Evolutionary conservation across 306 rosid species (phyloP), one percentile per base, ranked within the genome.

Genomic region (Sicyos baderoa): DNA sequence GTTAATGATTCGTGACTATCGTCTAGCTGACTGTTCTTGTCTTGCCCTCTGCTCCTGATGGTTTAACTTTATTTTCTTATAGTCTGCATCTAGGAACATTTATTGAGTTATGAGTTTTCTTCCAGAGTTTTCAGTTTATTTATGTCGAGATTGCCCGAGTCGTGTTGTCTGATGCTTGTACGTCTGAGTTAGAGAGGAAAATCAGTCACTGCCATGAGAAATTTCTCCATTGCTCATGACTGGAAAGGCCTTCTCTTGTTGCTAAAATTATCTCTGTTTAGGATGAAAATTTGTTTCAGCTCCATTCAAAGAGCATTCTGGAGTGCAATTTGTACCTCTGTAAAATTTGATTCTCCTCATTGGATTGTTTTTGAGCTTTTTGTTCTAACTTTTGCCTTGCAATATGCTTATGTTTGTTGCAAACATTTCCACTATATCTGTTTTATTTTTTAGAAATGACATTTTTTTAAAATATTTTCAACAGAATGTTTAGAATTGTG

Each of bases 81-180:
- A 19, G 70, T 64, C 21, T 64, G 70, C 70, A 63, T 63, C 70
- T 64, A 44, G 70, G 53, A 64, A 12, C 35, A 42, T 64, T 42
- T 22, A 64, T 44, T 42, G 69, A 44, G 70, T 64, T 14, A 5
- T 44, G 70, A 44, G 53, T 64, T 44, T 19, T 64, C 70, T 42
- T 64, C 54, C 9, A 2, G 18, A 19, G 70, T 44, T 44, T 42
- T 64, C 54, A 44, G 71, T 35, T 65, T 45, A 47, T 45, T 64
- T 21, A 18, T 22, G 32, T 68, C 22, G 7, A 68, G 56, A 68
- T 68, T 27, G 42, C 25, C 10, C 14, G 71, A 59, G 47, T 70
- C 74, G 62, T 59, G 19, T 63, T 70, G 49, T 66, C 76, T 63
- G 69, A 75, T 66, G 70, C 51, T 71, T 68, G 61, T 80, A 71